These are phyloP conservation scores for Cladobotryum protrusum DNA, from an alignment of 2,329 filamentous ascomycete genomes.

Conservation along the genomic window DNA sequence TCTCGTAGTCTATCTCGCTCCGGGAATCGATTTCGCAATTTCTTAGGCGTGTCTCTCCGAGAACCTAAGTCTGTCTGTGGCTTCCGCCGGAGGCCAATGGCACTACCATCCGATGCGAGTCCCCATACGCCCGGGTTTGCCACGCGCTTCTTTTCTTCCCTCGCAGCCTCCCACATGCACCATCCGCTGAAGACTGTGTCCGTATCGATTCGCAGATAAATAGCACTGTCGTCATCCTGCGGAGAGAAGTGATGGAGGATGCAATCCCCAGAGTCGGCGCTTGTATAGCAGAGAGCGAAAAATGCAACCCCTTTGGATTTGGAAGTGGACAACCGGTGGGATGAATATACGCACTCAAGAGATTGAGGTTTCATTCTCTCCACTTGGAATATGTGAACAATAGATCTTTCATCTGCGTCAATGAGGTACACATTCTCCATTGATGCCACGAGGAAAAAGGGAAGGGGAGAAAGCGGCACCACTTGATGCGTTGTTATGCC, in stretches of 20 bases:
- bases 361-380: constrained; percentile 53
- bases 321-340: constrained; percentile 37
- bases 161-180: constrained; percentile 46
- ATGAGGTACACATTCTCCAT: constrained; percentile 53
- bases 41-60: constrained; percentile 15
- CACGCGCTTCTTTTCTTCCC: constrained; percentile 46
- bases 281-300: constrained; percentile 59
- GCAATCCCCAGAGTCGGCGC: constrained; percentile 53
- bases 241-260: constrained; percentile 59
- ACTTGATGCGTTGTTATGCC: constrained; percentile 47
- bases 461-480: constrained; percentile 51
- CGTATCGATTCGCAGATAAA: constrained; percentile 45
- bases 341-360: constrained; percentile 53
- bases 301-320: constrained; percentile 52
- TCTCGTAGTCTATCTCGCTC: constrained; percentile 19
- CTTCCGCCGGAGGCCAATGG: constrained; percentile 56
- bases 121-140: constrained; percentile 62
- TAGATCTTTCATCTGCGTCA: constrained; percentile 34
- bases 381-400: constrained; percentile 58
- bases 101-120: constrained; percentile 50
- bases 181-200: constrained; percentile 36
- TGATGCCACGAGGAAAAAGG: constrained; percentile 55
- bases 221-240: constrained; percentile 44
- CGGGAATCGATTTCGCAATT: constrained; percentile 24
- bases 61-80: constrained; percentile 15